A percentile compares a stretch with the other conserved stretches of the same genome.
These are phyloP conservation scores for Apiospora saccharicola DNA, from an alignment of 2,329 filamentous ascomycete genomes.

Conservation along the genomic window DNA sequence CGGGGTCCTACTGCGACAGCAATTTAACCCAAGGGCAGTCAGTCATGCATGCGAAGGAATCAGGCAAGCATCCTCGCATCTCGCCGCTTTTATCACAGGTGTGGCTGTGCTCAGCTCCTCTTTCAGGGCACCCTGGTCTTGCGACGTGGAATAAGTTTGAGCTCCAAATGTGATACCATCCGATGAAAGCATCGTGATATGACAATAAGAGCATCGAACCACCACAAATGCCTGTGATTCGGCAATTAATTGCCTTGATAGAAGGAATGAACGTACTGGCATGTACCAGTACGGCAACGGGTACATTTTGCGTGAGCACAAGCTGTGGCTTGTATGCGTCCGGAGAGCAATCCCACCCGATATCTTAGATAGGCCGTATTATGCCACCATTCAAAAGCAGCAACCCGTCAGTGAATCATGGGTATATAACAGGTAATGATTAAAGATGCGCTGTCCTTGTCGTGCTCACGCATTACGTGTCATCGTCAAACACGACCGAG, in stretches of 20 bases:
- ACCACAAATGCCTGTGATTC: neutral
- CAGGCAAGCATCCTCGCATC: too few relatives aligned
- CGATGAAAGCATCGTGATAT: neutral
- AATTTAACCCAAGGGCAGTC: too few relatives aligned
- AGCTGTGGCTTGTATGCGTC: neutral
- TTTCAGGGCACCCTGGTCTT: neutral
- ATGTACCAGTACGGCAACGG: neutral
- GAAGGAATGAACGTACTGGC: neutral
- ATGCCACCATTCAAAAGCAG: neutral
- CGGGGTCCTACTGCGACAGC: too few relatives aligned
- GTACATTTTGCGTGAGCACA: neutral
- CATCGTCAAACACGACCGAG: constrained; percentile 25
- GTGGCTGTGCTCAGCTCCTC: neutral
- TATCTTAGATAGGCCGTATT: neutral
- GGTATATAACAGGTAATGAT: too few relatives aligned
- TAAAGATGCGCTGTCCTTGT: neutral
- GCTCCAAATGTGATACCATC: neutral
- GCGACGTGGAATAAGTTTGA: neutral
- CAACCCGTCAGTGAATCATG: neutral
- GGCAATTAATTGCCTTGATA: too few relatives aligned
- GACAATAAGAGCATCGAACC: neutral
- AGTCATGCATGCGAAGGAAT: too few relatives aligned
- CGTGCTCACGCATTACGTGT: neutral
- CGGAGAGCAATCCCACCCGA: neutral
- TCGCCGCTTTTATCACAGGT: neutral